Evolutionary conservation across 805 yeast genomes (phyloP), one percentile per base, ranked within the genome.

Genomic region (Cyberlindnera veronae): DNA sequence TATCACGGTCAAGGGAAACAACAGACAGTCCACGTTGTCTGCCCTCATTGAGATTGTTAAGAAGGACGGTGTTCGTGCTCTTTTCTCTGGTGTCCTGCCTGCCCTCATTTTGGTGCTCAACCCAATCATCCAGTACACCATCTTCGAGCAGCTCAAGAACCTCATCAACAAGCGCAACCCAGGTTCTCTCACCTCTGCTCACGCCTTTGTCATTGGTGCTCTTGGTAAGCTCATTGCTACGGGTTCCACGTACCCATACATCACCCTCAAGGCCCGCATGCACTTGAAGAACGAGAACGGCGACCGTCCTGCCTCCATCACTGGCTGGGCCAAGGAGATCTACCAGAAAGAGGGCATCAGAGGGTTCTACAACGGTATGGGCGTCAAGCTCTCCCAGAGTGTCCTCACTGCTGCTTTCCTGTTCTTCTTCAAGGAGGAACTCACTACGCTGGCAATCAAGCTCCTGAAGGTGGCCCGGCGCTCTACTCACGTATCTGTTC

Each of bases 191-290:
- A 75, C 84, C 6, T 78, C 96, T 4, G 50, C 72, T 23, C 88
- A 88, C 63, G 95, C 95, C 5, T 85, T 90, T 55, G 63, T 84
- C 48, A 69, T 89, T 44, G 98, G 98, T 19, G 96, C 96, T 1
- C 60, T 90, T 31, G 95, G 96, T 19, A 90, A 90, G 65, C 71
- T 90, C 49, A 71, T 84, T 42, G 95, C 97, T n/a, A 90, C 96
- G 11, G 72, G 83, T 19, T 72, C 80, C 41, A 90, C 98, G 0
- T 90, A 90, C 62, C 98, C 98, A 4, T 87, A 88, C 63, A 81
- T 89, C 57, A 90, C 97, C 4, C 67, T 90, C 57, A 86, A 91
- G 64, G 71, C 95, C 6, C 81, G 96, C 59, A 80, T 87, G 84
- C 96, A 89, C 65, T 66, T 88, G 53, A 74, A 72, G 55, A 69